phyloP scores from a whole-genome alignment of 2,329 filamentous ascomycete species.

The Penicillium sp. region DNA sequence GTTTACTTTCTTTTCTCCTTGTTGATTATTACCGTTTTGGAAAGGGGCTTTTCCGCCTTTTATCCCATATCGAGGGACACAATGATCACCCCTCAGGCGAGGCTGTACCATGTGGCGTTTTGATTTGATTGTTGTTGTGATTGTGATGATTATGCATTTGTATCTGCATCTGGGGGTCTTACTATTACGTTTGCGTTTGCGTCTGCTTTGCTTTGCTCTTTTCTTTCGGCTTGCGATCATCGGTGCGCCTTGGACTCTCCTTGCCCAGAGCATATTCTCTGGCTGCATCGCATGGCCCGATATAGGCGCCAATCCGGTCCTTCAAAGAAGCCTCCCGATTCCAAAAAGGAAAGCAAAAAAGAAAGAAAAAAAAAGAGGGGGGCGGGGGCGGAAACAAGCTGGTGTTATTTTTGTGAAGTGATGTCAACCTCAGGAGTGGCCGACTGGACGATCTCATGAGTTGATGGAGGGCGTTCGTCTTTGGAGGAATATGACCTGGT shows the following conservation, averaged over 20 bases:
- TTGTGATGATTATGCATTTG: slow-evolving; percentile 4
- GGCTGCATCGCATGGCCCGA: neutral
- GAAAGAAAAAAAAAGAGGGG: neutral
- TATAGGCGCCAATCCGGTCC: neutral
- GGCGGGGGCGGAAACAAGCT: too few species aligned
- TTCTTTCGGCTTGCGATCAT: slow-evolving; percentile 6
- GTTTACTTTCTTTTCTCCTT: neutral
- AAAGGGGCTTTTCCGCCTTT: neutral
- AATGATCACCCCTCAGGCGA: slow-evolving; percentile 12
- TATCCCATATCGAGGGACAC: slow-evolving; percentile 7
- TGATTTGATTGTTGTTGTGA: slow-evolving; percentile 3
- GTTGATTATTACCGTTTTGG: slow-evolving; percentile 4
- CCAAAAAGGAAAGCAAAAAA: neutral
- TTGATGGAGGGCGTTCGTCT: neutral
- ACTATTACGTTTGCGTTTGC: neutral
- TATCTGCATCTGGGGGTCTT: slow-evolving; percentile 16
- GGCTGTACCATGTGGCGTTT: slow-evolving; percentile 22
- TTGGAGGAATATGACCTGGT: neutral
- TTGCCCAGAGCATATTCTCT: neutral
- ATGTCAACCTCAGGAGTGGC: neutral
- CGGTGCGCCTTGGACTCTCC: neutral
- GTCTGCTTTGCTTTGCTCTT: neutral
- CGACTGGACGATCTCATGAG: slow-evolving; percentile 2
- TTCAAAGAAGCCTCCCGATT: neutral
- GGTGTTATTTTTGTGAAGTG: neutral